phyloP scores from a whole-genome alignment of 2,329 filamentous ascomycete genomes.

The Epichloe elymi region DNA sequence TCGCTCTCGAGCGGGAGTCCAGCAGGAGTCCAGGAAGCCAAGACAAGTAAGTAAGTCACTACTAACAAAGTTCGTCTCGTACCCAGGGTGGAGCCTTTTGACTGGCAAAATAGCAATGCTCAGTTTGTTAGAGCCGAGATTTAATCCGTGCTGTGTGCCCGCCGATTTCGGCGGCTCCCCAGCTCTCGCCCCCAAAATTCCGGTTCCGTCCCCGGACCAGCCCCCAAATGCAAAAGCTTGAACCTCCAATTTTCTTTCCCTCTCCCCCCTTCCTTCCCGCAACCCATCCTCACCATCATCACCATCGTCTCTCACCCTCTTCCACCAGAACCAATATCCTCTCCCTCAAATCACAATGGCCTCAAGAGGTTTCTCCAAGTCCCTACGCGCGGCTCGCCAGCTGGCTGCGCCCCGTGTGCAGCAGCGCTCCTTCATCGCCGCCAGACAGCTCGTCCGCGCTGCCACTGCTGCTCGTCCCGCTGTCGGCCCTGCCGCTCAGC shows the following conservation, averaged over 20 bases:
- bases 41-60: too few species aligned
- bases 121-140: too few species aligned
- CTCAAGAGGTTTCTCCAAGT: conserved; percentile 59
- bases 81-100: too few species aligned
- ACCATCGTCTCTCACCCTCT: conserved; percentile 13
- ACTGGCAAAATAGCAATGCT: too few species aligned
- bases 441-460: conserved; percentile 41
- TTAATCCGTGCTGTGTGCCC: too few species aligned
- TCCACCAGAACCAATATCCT: conserved; percentile 12
- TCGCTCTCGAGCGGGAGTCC: neutral
- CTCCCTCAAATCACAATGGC: conserved; percentile 47
- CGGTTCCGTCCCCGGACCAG: neutral
- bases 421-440: conserved; percentile 51
- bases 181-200: conserved; percentile 5
- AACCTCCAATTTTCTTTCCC: conserved; percentile 11
- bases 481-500: conserved; percentile 45
- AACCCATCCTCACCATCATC: conserved; percentile 2
- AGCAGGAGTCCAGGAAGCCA: too few species aligned
- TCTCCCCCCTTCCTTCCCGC: conserved; percentile 4
- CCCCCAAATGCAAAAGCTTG: neutral
- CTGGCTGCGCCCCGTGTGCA: conserved; percentile 45
- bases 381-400: conserved; percentile 48
- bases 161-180: too few species aligned
- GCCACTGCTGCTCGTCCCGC: conserved; percentile 34
- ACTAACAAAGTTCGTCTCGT: too few species aligned